phyloP scores from a whole-genome alignment of 2,329 filamentous ascomycete genomes.

The Proliferodiscus dingleyae region DNA sequence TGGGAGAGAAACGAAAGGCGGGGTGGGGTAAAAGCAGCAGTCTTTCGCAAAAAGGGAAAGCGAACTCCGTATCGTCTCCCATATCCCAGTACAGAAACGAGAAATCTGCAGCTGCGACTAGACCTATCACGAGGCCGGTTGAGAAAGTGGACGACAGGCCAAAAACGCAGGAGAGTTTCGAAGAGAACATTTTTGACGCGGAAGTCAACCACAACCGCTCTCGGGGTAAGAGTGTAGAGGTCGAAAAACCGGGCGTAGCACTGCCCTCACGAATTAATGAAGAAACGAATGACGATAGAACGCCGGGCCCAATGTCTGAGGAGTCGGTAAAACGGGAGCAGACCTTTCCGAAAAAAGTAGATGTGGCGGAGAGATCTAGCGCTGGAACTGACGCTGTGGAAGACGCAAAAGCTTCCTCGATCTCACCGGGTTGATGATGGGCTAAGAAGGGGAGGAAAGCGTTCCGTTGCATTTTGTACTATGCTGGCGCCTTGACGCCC shows the following conservation, averaged over 20 bases:
- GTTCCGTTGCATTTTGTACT: too few species aligned
- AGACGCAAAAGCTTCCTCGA: constrained; percentile 21
- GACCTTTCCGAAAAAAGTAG: constrained; percentile 8
- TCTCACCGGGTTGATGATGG: constrained; percentile 12
- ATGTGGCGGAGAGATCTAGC: constrained; percentile 9
- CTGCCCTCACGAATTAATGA: constrained; percentile 16
- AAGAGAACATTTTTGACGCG: constrained; percentile 32
- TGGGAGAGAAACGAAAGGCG: constrained; percentile 67
- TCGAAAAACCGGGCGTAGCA: background rate
- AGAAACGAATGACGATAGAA: constrained; percentile 12
- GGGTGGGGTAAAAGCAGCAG: constrained; percentile 25
- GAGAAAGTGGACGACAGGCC: constrained; percentile 18
- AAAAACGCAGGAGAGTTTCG: constrained; percentile 25
- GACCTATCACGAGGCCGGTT: background rate
- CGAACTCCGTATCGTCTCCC: constrained; percentile 6
- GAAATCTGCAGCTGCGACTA: constrained; percentile 8
- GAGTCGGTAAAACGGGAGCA: constrained; percentile 15
- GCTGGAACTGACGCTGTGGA: constrained; percentile 22
- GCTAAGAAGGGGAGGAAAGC: too few species aligned
- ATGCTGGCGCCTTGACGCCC: too few species aligned
- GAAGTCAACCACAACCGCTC: constrained; percentile 11
- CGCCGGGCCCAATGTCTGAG: constrained; percentile 1
- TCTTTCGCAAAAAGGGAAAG: constrained; percentile 18
- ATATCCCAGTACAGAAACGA: constrained; percentile 5
- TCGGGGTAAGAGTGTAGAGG: background rate